phyloP scores from a whole-genome alignment of 2,329 filamentous ascomycete genomes.

The Mycogone perniciosa region DNA sequence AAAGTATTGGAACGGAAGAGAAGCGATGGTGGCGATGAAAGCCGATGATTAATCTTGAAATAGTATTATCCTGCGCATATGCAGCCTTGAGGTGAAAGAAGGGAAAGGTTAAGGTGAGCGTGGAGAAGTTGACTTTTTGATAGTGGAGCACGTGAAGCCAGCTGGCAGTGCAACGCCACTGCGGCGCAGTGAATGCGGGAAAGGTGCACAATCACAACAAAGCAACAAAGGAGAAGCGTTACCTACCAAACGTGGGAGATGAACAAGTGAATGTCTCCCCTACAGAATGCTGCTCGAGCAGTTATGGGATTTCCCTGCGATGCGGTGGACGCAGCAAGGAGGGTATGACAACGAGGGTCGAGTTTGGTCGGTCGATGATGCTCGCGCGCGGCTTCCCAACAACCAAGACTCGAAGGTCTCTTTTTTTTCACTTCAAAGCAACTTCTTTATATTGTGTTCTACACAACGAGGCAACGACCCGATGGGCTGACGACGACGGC shows the following conservation, averaged over 20 bases:
- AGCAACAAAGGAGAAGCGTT: constrained; percentile 5
- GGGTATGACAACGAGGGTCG: constrained; percentile 9
- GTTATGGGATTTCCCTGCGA: constrained; percentile 16
- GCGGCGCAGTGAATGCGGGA: constrained; percentile 29
- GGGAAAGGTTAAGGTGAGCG: constrained; percentile 17
- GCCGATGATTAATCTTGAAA: neutral
- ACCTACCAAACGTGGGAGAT: constrained; percentile 75
- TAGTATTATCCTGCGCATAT: constrained; percentile 3
- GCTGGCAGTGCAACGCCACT: constrained; percentile 1
- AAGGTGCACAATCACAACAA: constrained; percentile 16
- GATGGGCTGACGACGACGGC: constrained; percentile 13
- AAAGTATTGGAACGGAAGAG: constrained; percentile 1
- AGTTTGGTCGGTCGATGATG: constrained; percentile 1
- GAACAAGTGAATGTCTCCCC: constrained; percentile 99
- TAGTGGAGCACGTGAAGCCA: constrained; percentile 1
- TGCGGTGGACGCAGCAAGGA: constrained; percentile 15
- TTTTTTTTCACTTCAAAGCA: constrained; percentile 25
- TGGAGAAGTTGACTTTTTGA: constrained; percentile 21
- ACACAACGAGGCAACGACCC: constrained; percentile 30
- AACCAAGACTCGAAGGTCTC: constrained; percentile 15
- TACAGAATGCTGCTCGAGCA: constrained; percentile 37
- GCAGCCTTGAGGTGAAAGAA: constrained; percentile 16
- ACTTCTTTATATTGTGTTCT: constrained; percentile 26
- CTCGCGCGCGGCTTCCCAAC: constrained; percentile 6
- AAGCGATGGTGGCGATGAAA: neutral